phyloP scores from a whole-genome alignment of 1,284 basidiomycete genomes.

The Cyathus olla region DNA sequence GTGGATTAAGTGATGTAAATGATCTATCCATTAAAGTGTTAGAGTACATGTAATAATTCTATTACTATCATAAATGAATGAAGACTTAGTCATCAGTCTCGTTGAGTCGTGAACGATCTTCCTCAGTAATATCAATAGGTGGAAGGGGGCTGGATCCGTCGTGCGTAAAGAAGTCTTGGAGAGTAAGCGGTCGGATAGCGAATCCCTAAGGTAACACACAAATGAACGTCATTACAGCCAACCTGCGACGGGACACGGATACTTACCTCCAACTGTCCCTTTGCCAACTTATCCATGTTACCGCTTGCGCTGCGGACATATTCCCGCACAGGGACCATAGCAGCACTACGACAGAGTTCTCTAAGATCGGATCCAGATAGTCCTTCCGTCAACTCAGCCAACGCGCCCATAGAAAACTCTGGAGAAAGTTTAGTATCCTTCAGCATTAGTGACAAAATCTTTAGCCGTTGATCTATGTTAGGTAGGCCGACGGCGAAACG shows the following conservation, averaged over 20 bases:
- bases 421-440: slow-evolving; percentile 79
- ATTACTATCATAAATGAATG: neutral
- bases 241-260: neutral
- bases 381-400: slow-evolving; percentile 84
- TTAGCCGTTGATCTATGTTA: slow-evolving; percentile 83
- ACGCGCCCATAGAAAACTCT: slow-evolving; percentile 70
- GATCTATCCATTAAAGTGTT: slow-evolving; percentile 15
- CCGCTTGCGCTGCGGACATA: slow-evolving; percentile 76
- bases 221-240: neutral
- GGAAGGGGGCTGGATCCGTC: slow-evolving; percentile 59
- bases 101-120: slow-evolving; percentile 35
- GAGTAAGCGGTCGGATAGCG: slow-evolving; percentile 74
- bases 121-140: slow-evolving; percentile 16
- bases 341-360: slow-evolving; percentile 95
- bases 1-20: too few relatives aligned
- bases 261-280: slow-evolving; percentile 66
- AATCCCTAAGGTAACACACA: slow-evolving; percentile 68
- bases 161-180: slow-evolving; percentile 78
- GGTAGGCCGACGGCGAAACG: slow-evolving; percentile 94
- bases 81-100: slow-evolving; percentile 26
- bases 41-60: slow-evolving; percentile 7
- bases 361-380: slow-evolving; percentile 93
- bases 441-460: slow-evolving; percentile 95
- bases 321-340: slow-evolving; percentile 92
- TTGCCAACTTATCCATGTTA: slow-evolving; percentile 62